phyloP scores from a whole-genome alignment of 2,329 filamentous ascomycete species.

The Xylariaceae sp. region DNA sequence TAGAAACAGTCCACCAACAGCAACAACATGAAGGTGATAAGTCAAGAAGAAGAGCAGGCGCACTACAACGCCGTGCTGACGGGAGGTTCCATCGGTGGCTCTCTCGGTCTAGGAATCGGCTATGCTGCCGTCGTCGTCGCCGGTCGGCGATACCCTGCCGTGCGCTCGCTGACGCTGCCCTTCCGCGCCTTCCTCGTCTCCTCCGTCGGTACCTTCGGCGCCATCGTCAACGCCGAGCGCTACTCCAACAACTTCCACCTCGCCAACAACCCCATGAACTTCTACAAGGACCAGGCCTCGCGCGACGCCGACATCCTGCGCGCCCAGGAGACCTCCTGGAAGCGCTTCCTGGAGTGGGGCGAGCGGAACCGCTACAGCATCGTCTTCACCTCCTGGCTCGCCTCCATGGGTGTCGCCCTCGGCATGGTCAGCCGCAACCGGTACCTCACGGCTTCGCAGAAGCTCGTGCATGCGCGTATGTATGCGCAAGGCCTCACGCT shows the following conservation, averaged over 20 bases:
- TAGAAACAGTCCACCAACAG: background rate
- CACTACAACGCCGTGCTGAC: constrained; percentile 79
- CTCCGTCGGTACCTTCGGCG: constrained; percentile 73
- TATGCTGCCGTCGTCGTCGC: constrained; percentile 62
- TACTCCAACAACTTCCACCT: constrained; percentile 59
- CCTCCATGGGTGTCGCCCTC: constrained; percentile 69
- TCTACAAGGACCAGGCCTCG: constrained; percentile 60
- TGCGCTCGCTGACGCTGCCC: constrained; percentile 77
- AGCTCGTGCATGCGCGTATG: constrained; percentile 89
- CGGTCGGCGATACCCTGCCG: constrained; percentile 65
- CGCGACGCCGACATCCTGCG: constrained; percentile 50
- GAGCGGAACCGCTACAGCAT: constrained; percentile 79
- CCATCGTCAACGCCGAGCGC: constrained; percentile 85
- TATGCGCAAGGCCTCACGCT: constrained; percentile 89
- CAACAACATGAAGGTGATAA: constrained; percentile 85
- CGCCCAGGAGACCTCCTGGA: constrained; percentile 48
- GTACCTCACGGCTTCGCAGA: constrained; percentile 70
- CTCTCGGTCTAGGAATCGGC: constrained; percentile 62
- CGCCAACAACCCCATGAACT: constrained; percentile 58
- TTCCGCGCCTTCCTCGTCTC: constrained; percentile 88
- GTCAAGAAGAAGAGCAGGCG: constrained; percentile 81
- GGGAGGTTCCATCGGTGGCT: constrained; percentile 70
- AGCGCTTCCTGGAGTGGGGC: constrained; percentile 67
- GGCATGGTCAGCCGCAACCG: constrained; percentile 71
- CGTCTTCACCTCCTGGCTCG: constrained; percentile 75